Conservation (phyloP, 495 filamentous ascomycete genomes). For the Wilcoxina mikolae region DNA sequence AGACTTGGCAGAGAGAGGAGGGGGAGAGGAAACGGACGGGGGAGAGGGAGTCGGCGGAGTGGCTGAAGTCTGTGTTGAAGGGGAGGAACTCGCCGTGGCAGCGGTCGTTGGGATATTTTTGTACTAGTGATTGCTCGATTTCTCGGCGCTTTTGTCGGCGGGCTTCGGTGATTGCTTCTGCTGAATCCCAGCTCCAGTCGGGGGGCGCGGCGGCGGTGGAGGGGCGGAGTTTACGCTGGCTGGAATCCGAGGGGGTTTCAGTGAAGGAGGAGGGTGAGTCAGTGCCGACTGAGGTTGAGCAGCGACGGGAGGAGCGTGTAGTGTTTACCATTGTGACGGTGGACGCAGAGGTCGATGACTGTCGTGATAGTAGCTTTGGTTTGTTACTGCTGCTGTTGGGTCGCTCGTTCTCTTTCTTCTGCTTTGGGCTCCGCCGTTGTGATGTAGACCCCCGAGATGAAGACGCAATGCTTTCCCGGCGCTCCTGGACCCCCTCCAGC, state of each 20-base stretch:
- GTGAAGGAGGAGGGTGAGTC: too few species aligned
- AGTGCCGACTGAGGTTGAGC: not conserved
- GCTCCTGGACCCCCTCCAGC: not conserved
- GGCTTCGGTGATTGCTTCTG: constrained; percentile 1
- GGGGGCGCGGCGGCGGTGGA: not conserved
- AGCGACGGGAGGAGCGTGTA: not conserved
- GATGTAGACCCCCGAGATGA: not conserved
- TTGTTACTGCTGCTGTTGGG: too few species aligned
- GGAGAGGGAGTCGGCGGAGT: constrained; percentile 15
- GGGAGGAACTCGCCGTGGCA: constrained; percentile 17
- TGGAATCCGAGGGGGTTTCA: not conserved
- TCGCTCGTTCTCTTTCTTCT: too few species aligned
- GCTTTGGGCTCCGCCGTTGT: not conserved
- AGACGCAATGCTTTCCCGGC: not conserved
- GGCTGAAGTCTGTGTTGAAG: constrained; percentile 15
- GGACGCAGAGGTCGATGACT: too few species aligned
- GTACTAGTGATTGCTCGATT: constrained; percentile 8
- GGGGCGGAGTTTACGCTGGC: not conserved
- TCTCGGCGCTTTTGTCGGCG: constrained; percentile 5
- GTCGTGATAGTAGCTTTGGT: too few species aligned
- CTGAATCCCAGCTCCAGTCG: not conserved
- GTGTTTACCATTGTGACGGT: too few species aligned
- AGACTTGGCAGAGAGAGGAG: too few species aligned
- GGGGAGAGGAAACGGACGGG: constrained; percentile 9
- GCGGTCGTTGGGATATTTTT: constrained; percentile 21